A percentile compares a stretch with the other conserved stretches of the same genome.
phyloP scores from a whole-genome alignment of 1,284 basidiomycete species.

The Irpex rosettiformis region DNA sequence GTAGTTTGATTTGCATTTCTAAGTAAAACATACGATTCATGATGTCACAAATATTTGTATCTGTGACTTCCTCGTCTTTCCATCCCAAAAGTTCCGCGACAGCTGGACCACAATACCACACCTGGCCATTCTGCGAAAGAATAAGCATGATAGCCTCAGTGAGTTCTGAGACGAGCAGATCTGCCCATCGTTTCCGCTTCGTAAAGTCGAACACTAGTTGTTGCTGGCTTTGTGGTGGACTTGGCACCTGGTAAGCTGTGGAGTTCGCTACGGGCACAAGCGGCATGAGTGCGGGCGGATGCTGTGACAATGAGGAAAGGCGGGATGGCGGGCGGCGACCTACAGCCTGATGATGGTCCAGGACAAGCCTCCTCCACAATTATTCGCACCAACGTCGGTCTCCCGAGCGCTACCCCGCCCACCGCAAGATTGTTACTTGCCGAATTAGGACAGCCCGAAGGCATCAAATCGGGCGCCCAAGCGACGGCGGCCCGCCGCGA shows the following conservation, averaged over 20 bases:
- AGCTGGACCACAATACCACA: slow-evolving; percentile 71
- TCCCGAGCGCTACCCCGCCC: background rate
- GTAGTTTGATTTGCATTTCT: slow-evolving; percentile 1
- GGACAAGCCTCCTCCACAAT: background rate
- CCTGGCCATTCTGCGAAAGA: slow-evolving; percentile 54
- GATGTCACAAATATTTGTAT: slow-evolving; percentile 59
- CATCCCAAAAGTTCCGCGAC: slow-evolving; percentile 72
- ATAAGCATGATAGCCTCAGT: slow-evolving; percentile 72
- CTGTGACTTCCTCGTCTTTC: slow-evolving; percentile 69
- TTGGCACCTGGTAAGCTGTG: background rate
- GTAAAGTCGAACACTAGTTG: slow-evolving; percentile 71
- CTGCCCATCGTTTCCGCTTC: slow-evolving; percentile 82
- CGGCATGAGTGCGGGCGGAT: background rate
- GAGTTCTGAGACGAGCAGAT: slow-evolving; percentile 75
- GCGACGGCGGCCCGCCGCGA: background rate
- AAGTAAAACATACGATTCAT: slow-evolving; percentile 51
- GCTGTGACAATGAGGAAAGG: background rate
- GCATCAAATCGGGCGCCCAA: slow-evolving; percentile 2
- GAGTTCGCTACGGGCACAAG: background rate
- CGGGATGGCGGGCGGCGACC: background rate
- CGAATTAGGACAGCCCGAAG: background rate
- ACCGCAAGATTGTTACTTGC: background rate
- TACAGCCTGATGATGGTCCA: background rate
- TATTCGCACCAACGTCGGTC: background rate
- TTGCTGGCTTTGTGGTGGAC: slow-evolving; percentile 12